Evolutionary conservation across 306 rosid species (phyloP).

Genomic region (cucumber (Cucumis sativus)): DNA sequence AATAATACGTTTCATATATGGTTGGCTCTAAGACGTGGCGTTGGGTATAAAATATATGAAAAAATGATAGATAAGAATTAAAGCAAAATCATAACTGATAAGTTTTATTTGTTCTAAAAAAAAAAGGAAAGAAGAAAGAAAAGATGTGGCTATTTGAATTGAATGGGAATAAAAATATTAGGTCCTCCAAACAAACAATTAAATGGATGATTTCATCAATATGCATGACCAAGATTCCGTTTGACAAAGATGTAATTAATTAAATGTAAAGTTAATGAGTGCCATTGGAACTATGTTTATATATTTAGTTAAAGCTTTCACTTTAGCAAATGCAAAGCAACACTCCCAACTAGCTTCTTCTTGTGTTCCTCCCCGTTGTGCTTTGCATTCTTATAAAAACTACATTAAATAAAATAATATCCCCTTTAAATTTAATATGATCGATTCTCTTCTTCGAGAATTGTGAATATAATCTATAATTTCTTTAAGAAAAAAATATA

Average conservation of each 20-base stretch:
- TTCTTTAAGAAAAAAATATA: neutral
- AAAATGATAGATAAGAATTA: too few relatives aligned
- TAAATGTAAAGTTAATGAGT: neutral
- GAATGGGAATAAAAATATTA: neutral
- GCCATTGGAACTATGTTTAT: neutral
- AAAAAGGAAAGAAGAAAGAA: too few relatives aligned
- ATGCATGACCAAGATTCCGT: conserved; percentile 44
- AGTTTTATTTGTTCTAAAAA: too few relatives aligned
- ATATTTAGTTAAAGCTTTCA: neutral
- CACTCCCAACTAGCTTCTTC: conserved; percentile 39
- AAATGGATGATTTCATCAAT: neutral
- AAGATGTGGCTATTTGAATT: too few relatives aligned
- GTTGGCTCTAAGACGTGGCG: too few relatives aligned
- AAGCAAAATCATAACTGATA: neutral
- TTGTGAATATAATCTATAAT: neutral
- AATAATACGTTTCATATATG: too few relatives aligned
- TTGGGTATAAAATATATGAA: too few relatives aligned
- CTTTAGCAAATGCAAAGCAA: conserved; percentile 30
- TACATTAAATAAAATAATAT: neutral
- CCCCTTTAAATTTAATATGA: conserved; percentile 18
- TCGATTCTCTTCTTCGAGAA: neutral
- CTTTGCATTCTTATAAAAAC: conserved; percentile 14
- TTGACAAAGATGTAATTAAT: conserved; percentile 3
- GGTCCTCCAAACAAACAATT: neutral
- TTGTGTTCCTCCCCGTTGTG: conserved; percentile 55